Evolutionary conservation across 495 filamentous ascomycete genomes (phyloP), one percentile per base, ranked within the genome.

Genomic region (Parathielavia hyrcaniae): DNA sequence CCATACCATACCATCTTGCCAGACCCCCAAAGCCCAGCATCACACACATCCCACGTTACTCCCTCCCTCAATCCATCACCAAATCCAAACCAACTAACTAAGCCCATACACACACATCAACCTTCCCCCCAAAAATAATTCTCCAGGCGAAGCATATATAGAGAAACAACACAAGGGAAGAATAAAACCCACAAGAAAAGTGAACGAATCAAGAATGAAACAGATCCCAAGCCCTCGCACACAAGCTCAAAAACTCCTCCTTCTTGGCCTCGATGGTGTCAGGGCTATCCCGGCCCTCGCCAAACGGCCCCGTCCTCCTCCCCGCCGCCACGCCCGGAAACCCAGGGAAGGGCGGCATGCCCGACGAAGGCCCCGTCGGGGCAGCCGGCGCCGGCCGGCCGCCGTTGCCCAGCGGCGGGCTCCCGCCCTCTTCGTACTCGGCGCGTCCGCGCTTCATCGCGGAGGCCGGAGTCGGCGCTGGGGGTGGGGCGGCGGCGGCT

Each of bases 181-280:
- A n/a, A 57, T 30, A 32, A 7, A 14, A 32, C 22, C 22, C 30
- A 38, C 9, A 11, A 22, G 40, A 47, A 43, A 53, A 40, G 22
- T 50, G 12, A 38, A 26, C 26, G 26, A n/a, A 51, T 85, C 76
- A 98, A 50, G 91, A 96, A 76, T 97, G 93, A 69, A 98, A 95
- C 52, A 98, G 68, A 75, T 98, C 93, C 93, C 93, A 98, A 23
- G 92, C 92, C 65, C 89, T 78, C 50, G 86, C 83, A 67, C 93
- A 98, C 43, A 97, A 73, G 47, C 79, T 75, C 61, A 98, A 72
- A 68, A 98, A 98, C 67, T 98, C 92, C 46, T 96, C 91, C 70
- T 91, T 90, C 84, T 98, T 98, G 70, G 82, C 84, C 56, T 82
- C 76, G 67, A 90, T 82, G n/a, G 83, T 87, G 57, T 90, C 90